These are phyloP conservation scores for Tausonia pullulans DNA, from an alignment of 1,284 basidiomycete species.

Conservation along the genomic window DNA sequence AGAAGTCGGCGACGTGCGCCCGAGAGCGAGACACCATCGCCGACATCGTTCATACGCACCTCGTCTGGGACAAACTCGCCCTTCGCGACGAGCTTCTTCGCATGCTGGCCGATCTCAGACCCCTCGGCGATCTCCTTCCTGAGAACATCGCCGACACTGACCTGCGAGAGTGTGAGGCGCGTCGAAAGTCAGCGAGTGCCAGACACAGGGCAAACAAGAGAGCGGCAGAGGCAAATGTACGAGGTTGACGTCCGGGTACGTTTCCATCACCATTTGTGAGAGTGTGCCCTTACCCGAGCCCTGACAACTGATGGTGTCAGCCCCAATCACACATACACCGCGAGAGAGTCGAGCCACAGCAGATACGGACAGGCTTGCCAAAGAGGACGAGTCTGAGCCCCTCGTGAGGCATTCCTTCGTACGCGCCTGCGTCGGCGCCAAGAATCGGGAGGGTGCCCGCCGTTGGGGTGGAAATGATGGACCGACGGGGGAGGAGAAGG, in stretches of 20 bases:
- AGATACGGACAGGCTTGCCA: slow-evolving; percentile 33
- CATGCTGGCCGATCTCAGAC: slow-evolving; percentile 29
- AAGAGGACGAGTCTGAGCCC: slow-evolving; percentile 34
- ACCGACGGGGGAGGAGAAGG: too few relatives aligned
- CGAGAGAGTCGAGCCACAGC: neutral
- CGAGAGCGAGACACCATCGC: slow-evolving; percentile 21
- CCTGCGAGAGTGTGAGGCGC: neutral
- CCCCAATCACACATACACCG: neutral
- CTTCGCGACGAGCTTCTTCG: slow-evolving; percentile 30
- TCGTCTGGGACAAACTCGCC: slow-evolving; percentile 20
- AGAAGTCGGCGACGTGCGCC: slow-evolving; percentile 3
- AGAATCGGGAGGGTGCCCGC: too few relatives aligned
- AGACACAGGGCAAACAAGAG: neutral
- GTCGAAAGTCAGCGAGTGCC: neutral
- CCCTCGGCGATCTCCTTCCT: slow-evolving; percentile 33
- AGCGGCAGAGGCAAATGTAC: slow-evolving; percentile 25
- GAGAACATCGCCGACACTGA: slow-evolving; percentile 31
- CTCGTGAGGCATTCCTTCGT: slow-evolving; percentile 2
- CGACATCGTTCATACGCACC: slow-evolving; percentile 28
- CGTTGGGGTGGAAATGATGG: too few relatives aligned
- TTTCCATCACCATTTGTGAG: slow-evolving; percentile 27
- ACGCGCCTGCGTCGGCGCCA: neutral
- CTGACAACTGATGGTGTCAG: slow-evolving; percentile 2
- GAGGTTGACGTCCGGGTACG: slow-evolving; percentile 22
- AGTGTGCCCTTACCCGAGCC: slow-evolving; percentile 23